Percentiles rank a stretch among this genome's conserved stretches.
Conservation (phyloP, 176 grass and related monocot genomes). For the Lolium perenne region DNA sequence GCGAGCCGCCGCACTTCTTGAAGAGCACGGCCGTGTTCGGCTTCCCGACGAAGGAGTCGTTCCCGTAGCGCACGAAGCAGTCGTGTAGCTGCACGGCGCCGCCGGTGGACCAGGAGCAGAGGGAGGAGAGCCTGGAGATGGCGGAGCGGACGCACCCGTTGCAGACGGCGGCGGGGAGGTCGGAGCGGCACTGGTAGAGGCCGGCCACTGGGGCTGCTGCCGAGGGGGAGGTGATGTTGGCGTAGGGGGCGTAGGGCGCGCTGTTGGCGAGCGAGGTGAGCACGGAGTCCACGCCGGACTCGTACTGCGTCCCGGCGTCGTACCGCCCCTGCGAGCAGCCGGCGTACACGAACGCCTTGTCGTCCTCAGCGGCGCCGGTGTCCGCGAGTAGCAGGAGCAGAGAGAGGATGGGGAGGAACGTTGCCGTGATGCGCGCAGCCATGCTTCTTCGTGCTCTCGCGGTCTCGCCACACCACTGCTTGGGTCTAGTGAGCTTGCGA, state of each 20-base stretch:
- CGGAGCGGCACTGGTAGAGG: constrained; percentile 89
- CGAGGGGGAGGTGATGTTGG: constrained; percentile 54
- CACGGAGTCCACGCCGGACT: constrained; percentile 69
- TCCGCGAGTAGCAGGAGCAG: constrained; percentile 21
- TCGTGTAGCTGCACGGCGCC: constrained; percentile 75
- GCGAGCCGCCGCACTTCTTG: constrained; percentile 75
- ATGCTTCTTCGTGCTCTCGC: constrained; percentile 21
- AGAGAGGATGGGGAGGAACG: constrained; percentile 35
- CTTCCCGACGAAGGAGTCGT: constrained; percentile 85
- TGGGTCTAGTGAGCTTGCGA: not conserved
- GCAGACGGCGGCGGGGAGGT: constrained; percentile 67
- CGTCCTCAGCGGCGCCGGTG: constrained; percentile 59
- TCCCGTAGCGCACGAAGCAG: constrained; percentile 86
- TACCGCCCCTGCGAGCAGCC: constrained; percentile 83
- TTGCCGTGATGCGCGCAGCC: constrained; percentile 17
- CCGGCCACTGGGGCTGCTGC: constrained; percentile 43
- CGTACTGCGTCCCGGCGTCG: constrained; percentile 51
- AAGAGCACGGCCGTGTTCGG: constrained; percentile 72
- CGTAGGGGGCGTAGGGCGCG: constrained; percentile 64
- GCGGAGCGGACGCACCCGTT: constrained; percentile 65
- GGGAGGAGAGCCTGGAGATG: constrained; percentile 66
- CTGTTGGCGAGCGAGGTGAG: constrained; percentile 68
- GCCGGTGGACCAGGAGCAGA: constrained; percentile 66
- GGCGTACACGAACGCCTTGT: constrained; percentile 77
- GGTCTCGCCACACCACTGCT: not conserved